A percentile compares a stretch with the other conserved stretches of the same genome.
Conservation (phyloP, 2,329 filamentous ascomycete species). For the Sporothrix brasiliensis region DNA sequence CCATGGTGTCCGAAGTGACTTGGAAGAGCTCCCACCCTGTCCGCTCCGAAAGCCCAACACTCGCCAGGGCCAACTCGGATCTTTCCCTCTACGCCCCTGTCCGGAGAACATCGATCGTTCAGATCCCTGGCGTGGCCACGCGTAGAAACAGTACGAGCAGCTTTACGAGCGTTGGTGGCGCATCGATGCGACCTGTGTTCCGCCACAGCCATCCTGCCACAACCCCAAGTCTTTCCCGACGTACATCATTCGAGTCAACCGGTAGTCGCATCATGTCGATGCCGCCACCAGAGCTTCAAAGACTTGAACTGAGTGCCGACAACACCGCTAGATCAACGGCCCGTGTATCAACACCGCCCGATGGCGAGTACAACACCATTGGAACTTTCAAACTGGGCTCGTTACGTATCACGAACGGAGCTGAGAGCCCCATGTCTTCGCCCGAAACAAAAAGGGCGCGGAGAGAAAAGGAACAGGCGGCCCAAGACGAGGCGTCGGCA, state of each 20-base stretch:
- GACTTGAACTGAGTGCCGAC: conserved; percentile 29
- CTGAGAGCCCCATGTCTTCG: conserved; percentile 51
- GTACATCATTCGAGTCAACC: conserved; percentile 47
- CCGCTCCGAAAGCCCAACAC: conserved; percentile 38
- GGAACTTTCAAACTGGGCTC: conserved; percentile 66
- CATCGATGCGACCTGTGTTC: conserved; percentile 42
- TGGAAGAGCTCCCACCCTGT: conserved; percentile 46
- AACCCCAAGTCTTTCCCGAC: conserved; percentile 46
- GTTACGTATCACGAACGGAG: conserved; percentile 64
- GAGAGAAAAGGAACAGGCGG: background rate
- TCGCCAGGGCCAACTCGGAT: conserved; percentile 53
- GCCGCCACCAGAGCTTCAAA: conserved; percentile 38
- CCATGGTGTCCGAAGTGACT: conserved; percentile 42
- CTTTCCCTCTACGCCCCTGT: conserved; percentile 52
- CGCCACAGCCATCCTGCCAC: conserved; percentile 47
- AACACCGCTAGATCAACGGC: conserved; percentile 38
- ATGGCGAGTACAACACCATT: conserved; percentile 61
- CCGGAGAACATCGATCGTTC: conserved; percentile 53
- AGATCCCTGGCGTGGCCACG: conserved; percentile 56
- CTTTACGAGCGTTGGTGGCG: conserved; percentile 31
- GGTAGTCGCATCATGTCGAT: conserved; percentile 44
- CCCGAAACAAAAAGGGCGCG: conserved; percentile 17
- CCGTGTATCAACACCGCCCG: conserved; percentile 54
- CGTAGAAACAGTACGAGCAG: conserved; percentile 42
- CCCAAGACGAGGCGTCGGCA: background rate